Base-by-base conservation (phyloP, 768 basidiomycete species). In the Sutorius australiensis region DNA sequence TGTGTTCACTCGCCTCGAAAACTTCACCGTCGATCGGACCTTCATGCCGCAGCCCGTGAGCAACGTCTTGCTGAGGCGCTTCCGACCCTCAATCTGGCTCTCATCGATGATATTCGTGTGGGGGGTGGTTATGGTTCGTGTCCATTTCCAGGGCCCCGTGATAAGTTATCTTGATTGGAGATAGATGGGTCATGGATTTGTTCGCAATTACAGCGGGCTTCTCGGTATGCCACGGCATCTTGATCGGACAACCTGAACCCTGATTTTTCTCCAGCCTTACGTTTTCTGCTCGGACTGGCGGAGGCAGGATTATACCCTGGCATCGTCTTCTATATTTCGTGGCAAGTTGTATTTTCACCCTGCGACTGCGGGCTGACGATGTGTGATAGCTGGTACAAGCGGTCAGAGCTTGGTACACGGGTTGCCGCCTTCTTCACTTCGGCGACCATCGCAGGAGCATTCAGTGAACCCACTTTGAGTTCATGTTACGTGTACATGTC, bases 381-480 rank as follows among this genome's bases (percentile, higher is more conserved):
- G 19, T 27, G 21, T 14, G 37, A 13, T 48, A 87, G 85, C 60
- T 92, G 90, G 88, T 92, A 92, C 68, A 85, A 82, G 62, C 82
- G 87, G 27, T 77, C 81, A 11, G 91, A 93, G 61, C 77, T 87
- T 59, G 88, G 86, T 14, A 75, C 79, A 31, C 82, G 88, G 32
- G 73, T 87, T 21, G 86, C 89, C 0, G 54, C 85, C 14, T 93
- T 93, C 73, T 91, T 90, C 70, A 83, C 85, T 3, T 86, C 88
- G 28, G 87, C 89, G 2, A 91, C 89, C 0, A 75, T 87, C 28
- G 82, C 89, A 5, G 90, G 89, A 21, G 86, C 85, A 13, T 88
- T 88, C 67, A 83, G 86, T 84, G 48, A 47, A 75, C 55, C 38
- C 19, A 42, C 64, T 34, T 44, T n/a, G 17, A n/a, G 24, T 13